phyloP scores from a whole-genome alignment of 1,284 basidiomycete genomes.

The Inonotus obliquus region DNA sequence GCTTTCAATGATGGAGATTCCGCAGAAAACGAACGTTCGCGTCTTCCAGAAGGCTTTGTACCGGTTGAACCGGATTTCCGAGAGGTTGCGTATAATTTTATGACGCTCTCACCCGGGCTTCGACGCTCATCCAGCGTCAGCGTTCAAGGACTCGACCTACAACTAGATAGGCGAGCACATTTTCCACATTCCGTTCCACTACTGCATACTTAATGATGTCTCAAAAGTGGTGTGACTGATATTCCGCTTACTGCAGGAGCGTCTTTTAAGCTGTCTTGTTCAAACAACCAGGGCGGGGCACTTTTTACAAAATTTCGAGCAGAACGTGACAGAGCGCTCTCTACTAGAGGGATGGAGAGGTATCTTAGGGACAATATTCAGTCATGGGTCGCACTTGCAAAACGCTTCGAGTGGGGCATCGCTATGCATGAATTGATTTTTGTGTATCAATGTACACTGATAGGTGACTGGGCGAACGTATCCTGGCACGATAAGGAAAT shows the following conservation, averaged over 20 bases:
- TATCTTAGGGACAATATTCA: not conserved
- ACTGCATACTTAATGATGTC: not conserved
- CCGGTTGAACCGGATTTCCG: not conserved
- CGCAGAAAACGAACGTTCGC: not conserved
- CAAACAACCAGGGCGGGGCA: not conserved
- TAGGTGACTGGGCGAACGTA: slow-evolving; percentile 3
- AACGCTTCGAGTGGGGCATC: not conserved
- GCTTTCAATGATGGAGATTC: not conserved
- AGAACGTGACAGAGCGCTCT: not conserved
- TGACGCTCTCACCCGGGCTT: not conserved
- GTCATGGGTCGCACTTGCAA: slow-evolving; percentile 1
- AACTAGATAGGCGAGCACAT: too few relatives aligned
- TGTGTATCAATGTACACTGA: slow-evolving; percentile 6
- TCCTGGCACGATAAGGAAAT: not conserved
- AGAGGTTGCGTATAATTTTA: not conserved
- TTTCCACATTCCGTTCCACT: too few relatives aligned
- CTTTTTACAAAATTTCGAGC: not conserved
- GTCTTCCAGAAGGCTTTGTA: not conserved
- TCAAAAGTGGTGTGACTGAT: not conserved
- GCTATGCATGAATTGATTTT: slow-evolving; percentile 11
- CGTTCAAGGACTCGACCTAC: too few relatives aligned
- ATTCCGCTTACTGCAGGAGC: not conserved
- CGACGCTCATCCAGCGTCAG: too few relatives aligned
- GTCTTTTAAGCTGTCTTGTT: not conserved
- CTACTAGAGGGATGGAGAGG: not conserved